Percentiles rank a stretch among this genome's conserved stretches.
Conservation (phyloP, 768 basidiomycete genomes). For the Tricholomella constricta region DNA sequence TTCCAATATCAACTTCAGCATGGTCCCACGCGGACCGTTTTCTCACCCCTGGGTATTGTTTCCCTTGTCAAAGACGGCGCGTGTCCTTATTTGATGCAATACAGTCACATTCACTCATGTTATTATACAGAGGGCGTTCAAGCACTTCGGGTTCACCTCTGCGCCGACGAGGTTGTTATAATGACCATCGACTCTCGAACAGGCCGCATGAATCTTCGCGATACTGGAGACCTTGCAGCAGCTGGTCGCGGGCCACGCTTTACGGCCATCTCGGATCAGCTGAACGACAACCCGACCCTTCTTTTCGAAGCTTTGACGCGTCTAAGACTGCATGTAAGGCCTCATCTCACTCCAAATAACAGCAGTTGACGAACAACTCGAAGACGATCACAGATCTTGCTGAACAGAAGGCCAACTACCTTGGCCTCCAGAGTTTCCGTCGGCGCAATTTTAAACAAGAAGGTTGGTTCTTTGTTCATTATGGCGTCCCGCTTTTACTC, state of each 20-base stretch:
- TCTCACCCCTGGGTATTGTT: constrained; percentile 63
- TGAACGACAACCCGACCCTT: constrained; percentile 70
- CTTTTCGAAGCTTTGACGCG: constrained; percentile 58
- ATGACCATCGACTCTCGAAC: constrained; percentile 81
- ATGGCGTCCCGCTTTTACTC: background rate
- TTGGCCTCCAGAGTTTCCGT: constrained; percentile 78
- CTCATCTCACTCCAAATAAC: background rate
- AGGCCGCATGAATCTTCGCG: constrained; percentile 74
- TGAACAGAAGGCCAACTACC: constrained; percentile 83
- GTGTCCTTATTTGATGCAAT: constrained; percentile 9
- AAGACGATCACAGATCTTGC: constrained; percentile 83
- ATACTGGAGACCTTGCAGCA: constrained; percentile 79
- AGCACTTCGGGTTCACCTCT: constrained; percentile 69
- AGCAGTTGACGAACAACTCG: constrained; percentile 3
- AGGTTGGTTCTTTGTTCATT: constrained; percentile 41
- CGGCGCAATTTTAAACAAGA: constrained; percentile 65
- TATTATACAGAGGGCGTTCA: constrained; percentile 47
- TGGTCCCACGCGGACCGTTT: constrained; percentile 53
- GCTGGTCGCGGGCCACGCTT: constrained; percentile 74
- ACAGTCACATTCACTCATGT: background rate
- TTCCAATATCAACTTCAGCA: constrained; percentile 59
- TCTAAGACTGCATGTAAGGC: constrained; percentile 64
- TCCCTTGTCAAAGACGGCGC: constrained; percentile 57
- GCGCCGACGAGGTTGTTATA: constrained; percentile 74
- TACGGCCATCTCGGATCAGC: constrained; percentile 50